A percentile compares a stretch with the other conserved stretches of the same genome.
phyloP scores from a whole-genome alignment of 1,284 basidiomycete species.

The Peniophora sp. region DNA sequence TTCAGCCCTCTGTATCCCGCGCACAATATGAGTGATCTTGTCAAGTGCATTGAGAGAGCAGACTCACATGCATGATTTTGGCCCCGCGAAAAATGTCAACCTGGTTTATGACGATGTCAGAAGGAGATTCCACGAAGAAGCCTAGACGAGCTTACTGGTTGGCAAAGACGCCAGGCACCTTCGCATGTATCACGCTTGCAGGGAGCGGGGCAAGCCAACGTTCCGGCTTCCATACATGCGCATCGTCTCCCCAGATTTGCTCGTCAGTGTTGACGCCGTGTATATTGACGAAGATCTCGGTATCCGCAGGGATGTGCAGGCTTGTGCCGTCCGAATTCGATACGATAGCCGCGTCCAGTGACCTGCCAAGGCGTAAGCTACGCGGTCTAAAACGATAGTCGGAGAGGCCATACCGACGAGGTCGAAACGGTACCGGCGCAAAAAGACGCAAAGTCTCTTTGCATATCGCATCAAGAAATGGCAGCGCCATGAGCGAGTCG shows the following conservation, averaged over 20 bases:
- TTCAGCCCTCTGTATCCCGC: constrained; percentile 7
- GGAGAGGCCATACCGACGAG: background rate
- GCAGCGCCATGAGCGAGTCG: constrained; percentile 24
- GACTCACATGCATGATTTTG: constrained; percentile 2
- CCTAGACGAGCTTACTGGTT: background rate
- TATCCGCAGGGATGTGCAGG: no score
- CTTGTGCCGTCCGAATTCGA: no score
- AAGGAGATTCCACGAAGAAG: background rate
- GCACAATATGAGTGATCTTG: constrained; percentile 1
- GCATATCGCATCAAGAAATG: constrained; percentile 26
- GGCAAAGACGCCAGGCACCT: constrained; percentile 4
- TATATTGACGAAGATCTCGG: constrained; percentile 14
- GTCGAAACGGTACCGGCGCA: background rate
- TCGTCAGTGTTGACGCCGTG: constrained; percentile 20
- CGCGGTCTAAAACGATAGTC: no score
- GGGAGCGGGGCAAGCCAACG: constrained; percentile 16
- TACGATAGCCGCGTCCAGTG: constrained; percentile 1
- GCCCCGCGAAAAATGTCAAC: constrained; percentile 5
- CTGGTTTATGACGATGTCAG: no score
- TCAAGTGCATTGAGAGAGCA: no score
- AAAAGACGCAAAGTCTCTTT: constrained; percentile 20
- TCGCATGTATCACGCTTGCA: background rate
- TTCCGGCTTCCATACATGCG: constrained; percentile 22
- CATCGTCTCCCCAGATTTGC: constrained; percentile 22
- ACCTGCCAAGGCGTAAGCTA: no score